Evolutionary conservation across 345 rosid genomes (phyloP).

Genomic region (Fremontodendron californicum): DNA sequence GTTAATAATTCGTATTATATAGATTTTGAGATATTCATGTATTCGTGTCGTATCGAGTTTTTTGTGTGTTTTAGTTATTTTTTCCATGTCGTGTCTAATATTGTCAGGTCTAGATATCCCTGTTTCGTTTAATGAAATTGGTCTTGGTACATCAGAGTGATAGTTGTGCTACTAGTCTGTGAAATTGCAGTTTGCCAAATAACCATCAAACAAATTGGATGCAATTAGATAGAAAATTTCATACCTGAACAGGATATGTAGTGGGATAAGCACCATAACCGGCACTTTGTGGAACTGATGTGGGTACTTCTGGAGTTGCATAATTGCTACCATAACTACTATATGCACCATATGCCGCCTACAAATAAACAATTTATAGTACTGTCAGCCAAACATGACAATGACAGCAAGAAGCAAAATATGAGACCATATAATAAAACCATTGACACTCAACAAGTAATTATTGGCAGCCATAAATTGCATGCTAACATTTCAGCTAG

Average conservation of each 20-base stretch:
- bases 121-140: neutral
- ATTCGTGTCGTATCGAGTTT: no score
- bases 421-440: neutral
- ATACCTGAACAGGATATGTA: slow-evolving; percentile 78
- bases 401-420: neutral
- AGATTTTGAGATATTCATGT: no score
- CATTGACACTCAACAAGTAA: neutral
- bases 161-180: neutral
- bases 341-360: slow-evolving; percentile 83
- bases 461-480: neutral
- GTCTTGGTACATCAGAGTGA: neutral
- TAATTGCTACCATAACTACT: slow-evolving; percentile 65
- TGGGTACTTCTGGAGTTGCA: slow-evolving; percentile 58
- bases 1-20: no score
- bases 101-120: no score
- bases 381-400: neutral
- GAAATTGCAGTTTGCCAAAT: neutral
- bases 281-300: slow-evolving; percentile 62
- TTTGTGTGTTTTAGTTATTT: no score
- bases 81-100: no score
- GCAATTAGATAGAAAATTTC: neutral
- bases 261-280: slow-evolving; percentile 80
- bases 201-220: neutral
- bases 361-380: neutral
- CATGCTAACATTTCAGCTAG: neutral